These are phyloP conservation scores for Trametes pubescens DNA, from an alignment of 1,284 basidiomycete genomes.

Conservation along the genomic window DNA sequence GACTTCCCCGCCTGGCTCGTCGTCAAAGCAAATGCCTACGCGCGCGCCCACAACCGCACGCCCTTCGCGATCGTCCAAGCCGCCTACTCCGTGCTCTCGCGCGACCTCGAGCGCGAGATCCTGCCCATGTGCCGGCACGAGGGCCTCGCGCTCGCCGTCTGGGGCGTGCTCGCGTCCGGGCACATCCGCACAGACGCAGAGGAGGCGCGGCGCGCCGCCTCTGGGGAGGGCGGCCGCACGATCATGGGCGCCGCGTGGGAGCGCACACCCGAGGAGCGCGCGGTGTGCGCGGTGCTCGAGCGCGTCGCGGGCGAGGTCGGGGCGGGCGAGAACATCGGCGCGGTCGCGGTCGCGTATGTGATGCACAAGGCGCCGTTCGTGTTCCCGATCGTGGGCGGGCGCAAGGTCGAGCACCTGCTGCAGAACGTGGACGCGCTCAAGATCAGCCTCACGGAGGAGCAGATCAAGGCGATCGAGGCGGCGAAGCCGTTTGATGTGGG, in stretches of 20 bases:
- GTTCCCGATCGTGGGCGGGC: background rate
- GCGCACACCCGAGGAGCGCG: no score
- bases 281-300: slow-evolving; percentile 24
- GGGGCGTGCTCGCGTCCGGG: slow-evolving; percentile 25
- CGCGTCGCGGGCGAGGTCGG: slow-evolving; percentile 25
- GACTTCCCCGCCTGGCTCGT: slow-evolving; percentile 56
- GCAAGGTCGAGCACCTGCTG: background rate
- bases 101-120: slow-evolving; percentile 60
- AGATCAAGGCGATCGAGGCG: background rate
- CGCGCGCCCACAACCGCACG: slow-evolving; percentile 52
- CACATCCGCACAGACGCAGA: slow-evolving; percentile 41
- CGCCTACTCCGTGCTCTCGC: slow-evolving; percentile 52
- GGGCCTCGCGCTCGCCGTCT: slow-evolving; percentile 42
- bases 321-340: slow-evolving; percentile 22
- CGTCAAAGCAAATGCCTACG: slow-evolving; percentile 58
- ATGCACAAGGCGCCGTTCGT: background rate
- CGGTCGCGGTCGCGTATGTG: slow-evolving; percentile 20
- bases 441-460: background rate
- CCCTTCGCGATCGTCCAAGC: slow-evolving; percentile 62
- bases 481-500: background rate
- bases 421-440: background rate
- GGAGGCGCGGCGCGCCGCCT: slow-evolving; percentile 35
- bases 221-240: slow-evolving; percentile 43
- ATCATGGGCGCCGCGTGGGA: no score
- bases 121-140: slow-evolving; percentile 57